A percentile compares a stretch with the other conserved stretches of the same genome.
Evolutionary conservation across 371 early-diverging fungal genomes (phyloP).

Genomic region (Cokeromyces recurvatus): DNA sequence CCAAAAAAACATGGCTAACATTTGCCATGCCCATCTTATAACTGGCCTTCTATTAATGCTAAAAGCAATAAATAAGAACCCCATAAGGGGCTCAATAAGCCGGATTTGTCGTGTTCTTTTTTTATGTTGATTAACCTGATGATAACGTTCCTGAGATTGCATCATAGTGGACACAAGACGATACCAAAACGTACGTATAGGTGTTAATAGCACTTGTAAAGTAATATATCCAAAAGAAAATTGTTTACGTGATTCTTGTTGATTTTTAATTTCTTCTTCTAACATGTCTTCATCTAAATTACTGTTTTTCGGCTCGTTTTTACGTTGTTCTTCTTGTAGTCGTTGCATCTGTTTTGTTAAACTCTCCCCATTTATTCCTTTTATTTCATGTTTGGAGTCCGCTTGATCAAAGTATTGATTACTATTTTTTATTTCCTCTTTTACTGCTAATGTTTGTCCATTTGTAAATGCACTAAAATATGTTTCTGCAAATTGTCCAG

Average conservation of each 20-base stretch:
- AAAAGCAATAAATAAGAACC: constrained; percentile 28
- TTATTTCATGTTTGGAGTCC: no score
- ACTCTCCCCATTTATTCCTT: constrained; percentile 16
- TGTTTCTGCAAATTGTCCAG: constrained; percentile 25
- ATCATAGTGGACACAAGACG: constrained; percentile 31
- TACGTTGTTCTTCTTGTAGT: constrained; percentile 31
- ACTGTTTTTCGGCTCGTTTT: background rate
- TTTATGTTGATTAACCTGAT: constrained; percentile 33
- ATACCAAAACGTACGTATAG: constrained; percentile 29
- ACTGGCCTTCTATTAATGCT: constrained; percentile 33
- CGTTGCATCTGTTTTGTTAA: constrained; percentile 36
- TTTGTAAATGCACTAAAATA: constrained; percentile 24
- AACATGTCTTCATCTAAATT: constrained; percentile 3
- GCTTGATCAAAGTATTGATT: constrained; percentile 13
- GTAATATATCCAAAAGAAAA: constrained; percentile 47
- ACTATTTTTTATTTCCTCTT: background rate
- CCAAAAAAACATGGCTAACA: constrained; percentile 46
- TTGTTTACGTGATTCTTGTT: constrained; percentile 14
- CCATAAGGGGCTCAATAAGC: constrained; percentile 34
- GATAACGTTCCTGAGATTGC: constrained; percentile 42
- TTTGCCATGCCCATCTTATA: constrained; percentile 41
- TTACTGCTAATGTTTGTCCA: background rate
- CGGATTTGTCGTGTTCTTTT: constrained; percentile 33
- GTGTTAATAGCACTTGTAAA: constrained; percentile 36
- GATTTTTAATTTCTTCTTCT: constrained; percentile 9